Evolutionary conservation across 2,329 filamentous ascomycete species (phyloP).

Genomic region (Cryphonectria naterciae): DNA sequence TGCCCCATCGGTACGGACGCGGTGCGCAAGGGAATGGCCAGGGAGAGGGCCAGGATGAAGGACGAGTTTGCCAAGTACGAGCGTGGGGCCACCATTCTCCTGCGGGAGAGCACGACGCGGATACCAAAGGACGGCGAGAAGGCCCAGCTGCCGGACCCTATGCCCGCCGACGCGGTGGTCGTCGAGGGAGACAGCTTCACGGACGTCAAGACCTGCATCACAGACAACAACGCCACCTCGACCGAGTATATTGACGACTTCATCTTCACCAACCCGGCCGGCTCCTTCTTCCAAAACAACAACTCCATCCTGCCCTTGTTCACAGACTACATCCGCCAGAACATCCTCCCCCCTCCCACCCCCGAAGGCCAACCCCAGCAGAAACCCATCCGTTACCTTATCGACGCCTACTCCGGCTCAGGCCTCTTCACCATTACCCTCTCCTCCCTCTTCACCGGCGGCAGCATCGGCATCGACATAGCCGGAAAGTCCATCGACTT

Average conservation of each 20-base stretch:
- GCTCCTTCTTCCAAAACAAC: slow-evolving; percentile 99
- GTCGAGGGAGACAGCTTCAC: slow-evolving; percentile 64
- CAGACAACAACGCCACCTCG: slow-evolving; percentile 78
- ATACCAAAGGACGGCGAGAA: slow-evolving; percentile 52
- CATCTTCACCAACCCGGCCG: slow-evolving; percentile 87
- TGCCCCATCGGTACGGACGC: slow-evolving; percentile 93
- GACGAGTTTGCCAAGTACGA: slow-evolving; percentile 72
- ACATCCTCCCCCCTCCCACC: slow-evolving; percentile 64
- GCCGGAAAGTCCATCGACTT: slow-evolving; percentile 76
- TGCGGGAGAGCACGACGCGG: slow-evolving; percentile 82
- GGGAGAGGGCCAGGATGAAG: slow-evolving; percentile 76
- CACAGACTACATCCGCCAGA: slow-evolving; percentile 82
- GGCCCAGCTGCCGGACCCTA: slow-evolving; percentile 37
- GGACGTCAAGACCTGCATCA: slow-evolving; percentile 87
- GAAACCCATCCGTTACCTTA: slow-evolving; percentile 75
- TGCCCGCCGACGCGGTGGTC: slow-evolving; percentile 47
- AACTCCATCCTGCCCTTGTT: slow-evolving; percentile 92
- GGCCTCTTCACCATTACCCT: slow-evolving; percentile 97
- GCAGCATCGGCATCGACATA: slow-evolving; percentile 90
- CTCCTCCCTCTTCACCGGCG: slow-evolving; percentile 78
- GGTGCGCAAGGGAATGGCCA: slow-evolving; percentile 76
- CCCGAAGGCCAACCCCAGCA: slow-evolving; percentile 23
- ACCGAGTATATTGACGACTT: slow-evolving; percentile 88
- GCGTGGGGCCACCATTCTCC: slow-evolving; percentile 82
- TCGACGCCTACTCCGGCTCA: slow-evolving; percentile 96